A percentile compares a stretch with the other conserved stretches of the same genome.
phyloP scores from a whole-genome alignment of 2,329 filamentous ascomycete species.

The Hypoxylon sp. region DNA sequence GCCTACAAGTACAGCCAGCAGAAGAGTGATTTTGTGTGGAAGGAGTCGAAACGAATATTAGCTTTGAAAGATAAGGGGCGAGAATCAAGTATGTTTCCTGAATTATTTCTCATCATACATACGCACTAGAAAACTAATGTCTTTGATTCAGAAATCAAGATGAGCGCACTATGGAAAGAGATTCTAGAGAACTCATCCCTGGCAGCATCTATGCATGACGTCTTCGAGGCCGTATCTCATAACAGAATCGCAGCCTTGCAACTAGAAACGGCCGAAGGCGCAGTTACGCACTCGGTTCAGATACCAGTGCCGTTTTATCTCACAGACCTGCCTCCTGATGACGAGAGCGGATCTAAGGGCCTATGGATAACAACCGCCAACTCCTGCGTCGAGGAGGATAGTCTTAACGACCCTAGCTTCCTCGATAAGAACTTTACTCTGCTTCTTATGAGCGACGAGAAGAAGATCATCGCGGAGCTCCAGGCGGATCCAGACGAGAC shows the following conservation, averaged over 20 bases:
- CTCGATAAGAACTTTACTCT: constrained; percentile 88
- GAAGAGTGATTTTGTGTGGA: constrained; percentile 88
- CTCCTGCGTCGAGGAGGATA: constrained; percentile 74
- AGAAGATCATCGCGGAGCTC: constrained; percentile 75
- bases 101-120: not conserved
- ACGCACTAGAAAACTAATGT: constrained; percentile 31
- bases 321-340: constrained; percentile 73
- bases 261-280: constrained; percentile 69
- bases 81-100: constrained; percentile 58
- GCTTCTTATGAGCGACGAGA: constrained; percentile 83
- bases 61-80: constrained; percentile 82
- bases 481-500: constrained; percentile 80
- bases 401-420: constrained; percentile 69
- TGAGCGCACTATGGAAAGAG: constrained; percentile 73
- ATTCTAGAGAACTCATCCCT: constrained; percentile 78
- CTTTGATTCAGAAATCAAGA: constrained; percentile 58
- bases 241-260: constrained; percentile 88
- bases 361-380: constrained; percentile 90
- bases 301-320: constrained; percentile 74
- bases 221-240: constrained; percentile 81
- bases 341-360: constrained; percentile 74
- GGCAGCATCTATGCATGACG: constrained; percentile 81
- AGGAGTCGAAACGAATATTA: constrained; percentile 85
- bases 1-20: constrained; percentile 93
- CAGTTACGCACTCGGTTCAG: constrained; percentile 69